These are phyloP conservation scores for Nothopassalora personata DNA, from an alignment of 2,329 filamentous ascomycete genomes.

Conservation along the genomic window DNA sequence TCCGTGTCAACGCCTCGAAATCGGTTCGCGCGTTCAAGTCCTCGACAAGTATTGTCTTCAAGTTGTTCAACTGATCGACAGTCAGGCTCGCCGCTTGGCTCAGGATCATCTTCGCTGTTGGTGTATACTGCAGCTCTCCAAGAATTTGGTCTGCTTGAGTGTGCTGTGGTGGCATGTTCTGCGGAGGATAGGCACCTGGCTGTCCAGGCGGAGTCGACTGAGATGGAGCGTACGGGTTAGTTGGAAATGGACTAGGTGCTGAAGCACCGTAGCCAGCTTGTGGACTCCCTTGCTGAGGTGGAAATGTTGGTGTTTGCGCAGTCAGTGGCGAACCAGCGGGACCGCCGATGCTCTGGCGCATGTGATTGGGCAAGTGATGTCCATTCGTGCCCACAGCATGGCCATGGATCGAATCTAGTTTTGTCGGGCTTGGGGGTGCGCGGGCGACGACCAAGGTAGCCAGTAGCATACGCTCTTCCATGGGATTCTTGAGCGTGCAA, in stretches of 20 bases:
- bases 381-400: conserved; percentile 17
- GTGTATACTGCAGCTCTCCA: conserved; percentile 38
- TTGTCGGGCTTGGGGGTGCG: conserved; percentile 35
- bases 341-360: conserved; percentile 22
- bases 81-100: background rate
- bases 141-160: conserved; percentile 39
- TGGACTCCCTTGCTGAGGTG: conserved; percentile 32
- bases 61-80: conserved; percentile 63
- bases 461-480: conserved; percentile 71
- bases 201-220: conserved; percentile 31
- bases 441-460: conserved; percentile 80
- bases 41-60: conserved; percentile 61
- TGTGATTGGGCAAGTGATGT: conserved; percentile 16
- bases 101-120: conserved; percentile 39
- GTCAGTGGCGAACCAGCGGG: conserved; percentile 33
- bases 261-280: conserved; percentile 21
- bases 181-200: conserved; percentile 30
- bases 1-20: conserved; percentile 29
- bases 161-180: conserved; percentile 27
- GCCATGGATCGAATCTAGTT: conserved; percentile 31
- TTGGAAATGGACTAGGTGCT: conserved; percentile 29
- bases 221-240: conserved; percentile 35
- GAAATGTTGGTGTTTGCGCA: conserved; percentile 36
- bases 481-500: conserved; percentile 67
- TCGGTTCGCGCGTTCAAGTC: conserved; percentile 63